These are phyloP conservation scores for Hymenoscyphus fraxineus DNA, from an alignment of 2,329 filamentous ascomycete genomes.

Conservation along the genomic window DNA sequence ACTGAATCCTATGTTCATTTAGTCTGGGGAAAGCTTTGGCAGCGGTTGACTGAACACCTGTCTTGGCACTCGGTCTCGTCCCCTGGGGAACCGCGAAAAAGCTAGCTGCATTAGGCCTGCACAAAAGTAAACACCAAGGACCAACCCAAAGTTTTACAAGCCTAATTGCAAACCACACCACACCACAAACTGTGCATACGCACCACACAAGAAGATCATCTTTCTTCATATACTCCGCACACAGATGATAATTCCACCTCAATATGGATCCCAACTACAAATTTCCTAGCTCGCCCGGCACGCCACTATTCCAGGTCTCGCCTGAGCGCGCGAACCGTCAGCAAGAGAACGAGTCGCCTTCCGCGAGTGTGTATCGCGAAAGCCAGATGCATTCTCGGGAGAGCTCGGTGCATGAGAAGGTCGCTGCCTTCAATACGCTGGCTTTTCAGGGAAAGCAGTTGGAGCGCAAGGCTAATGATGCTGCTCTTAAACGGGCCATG, in stretches of 20 bases:
- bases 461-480: constrained; percentile 62
- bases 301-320: constrained; percentile 57
- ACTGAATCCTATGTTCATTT: not conserved
- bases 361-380: constrained; percentile 13
- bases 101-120: not conserved
- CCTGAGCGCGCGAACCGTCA: constrained; percentile 58
- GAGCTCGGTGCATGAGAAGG: constrained; percentile 62
- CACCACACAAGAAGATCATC: not conserved
- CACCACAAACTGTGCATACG: not conserved
- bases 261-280: constrained; percentile 45
- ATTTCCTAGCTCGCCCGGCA: constrained; percentile 51
- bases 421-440: constrained; percentile 69
- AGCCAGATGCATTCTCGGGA: constrained; percentile 42
- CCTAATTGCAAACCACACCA: not conserved
- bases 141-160: not conserved
- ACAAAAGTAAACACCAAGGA: constrained; percentile 2
- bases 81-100: not conserved
- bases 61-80: not conserved
- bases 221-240: not conserved
- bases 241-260: constrained; percentile 4
- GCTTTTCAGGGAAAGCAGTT: constrained; percentile 53
- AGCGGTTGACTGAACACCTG: not conserved
- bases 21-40: not conserved
- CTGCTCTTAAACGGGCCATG: constrained; percentile 63
- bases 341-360: constrained; percentile 23